Evolutionary conservation across 495 filamentous ascomycete species (phyloP).

Genomic region (Daldinia childiae): DNA sequence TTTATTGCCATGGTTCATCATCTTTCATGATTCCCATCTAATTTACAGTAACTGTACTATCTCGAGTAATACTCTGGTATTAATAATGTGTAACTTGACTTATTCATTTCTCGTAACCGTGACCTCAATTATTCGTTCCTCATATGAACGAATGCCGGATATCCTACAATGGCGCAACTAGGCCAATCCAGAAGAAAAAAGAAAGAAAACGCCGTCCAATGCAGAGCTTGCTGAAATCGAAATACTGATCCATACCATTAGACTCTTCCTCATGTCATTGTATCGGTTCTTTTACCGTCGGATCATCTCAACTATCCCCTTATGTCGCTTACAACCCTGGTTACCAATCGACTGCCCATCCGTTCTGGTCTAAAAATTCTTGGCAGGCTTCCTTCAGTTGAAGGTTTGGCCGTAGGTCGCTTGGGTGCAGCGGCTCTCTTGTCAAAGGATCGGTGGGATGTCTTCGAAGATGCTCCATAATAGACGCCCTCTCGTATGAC

Average conservation of each 20-base stretch:
- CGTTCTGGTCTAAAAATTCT: constrained; percentile 85
- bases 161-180: constrained; percentile 11
- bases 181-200: constrained; percentile 4
- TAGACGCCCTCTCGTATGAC: constrained; percentile 88
- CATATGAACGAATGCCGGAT: constrained; percentile 10
- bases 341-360: constrained; percentile 94
- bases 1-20: not conserved
- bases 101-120: constrained; percentile 17
- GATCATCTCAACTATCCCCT: not conserved
- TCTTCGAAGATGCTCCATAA: constrained; percentile 84
- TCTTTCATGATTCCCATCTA: not conserved
- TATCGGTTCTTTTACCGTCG: not conserved
- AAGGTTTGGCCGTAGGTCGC: constrained; percentile 85
- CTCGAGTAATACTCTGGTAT: not conserved
- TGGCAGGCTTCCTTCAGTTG: constrained; percentile 84
- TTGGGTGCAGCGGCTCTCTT: constrained; percentile 71
- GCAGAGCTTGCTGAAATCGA: constrained; percentile 26
- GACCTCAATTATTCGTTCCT: not conserved
- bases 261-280: not conserved
- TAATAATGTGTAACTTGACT: not conserved
- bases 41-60: not conserved
- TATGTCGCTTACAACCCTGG: not conserved
- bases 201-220: constrained; percentile 33
- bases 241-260: not conserved
- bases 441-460: constrained; percentile 84